Evolutionary conservation across 2,329 filamentous ascomycete species (phyloP), one percentile per base, ranked within the genome.

Genomic region (Aspergillus melleus): DNA sequence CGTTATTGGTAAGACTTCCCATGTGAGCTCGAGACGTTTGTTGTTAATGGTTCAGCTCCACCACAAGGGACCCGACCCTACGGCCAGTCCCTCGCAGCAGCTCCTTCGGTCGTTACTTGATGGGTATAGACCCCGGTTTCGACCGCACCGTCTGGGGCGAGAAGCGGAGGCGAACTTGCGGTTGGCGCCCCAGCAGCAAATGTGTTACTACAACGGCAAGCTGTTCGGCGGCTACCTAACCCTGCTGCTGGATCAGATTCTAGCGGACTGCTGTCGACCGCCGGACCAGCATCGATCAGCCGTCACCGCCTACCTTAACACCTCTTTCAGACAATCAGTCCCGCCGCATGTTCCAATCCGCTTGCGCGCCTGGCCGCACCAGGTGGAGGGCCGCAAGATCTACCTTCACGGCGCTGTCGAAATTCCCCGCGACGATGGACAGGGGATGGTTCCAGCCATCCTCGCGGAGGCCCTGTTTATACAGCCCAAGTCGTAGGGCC

Each of bases 201-300:
- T 54, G 22, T 54, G 22, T 12, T 54, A 54, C 36, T 46, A 54
- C 42, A 24, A 54, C 42, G 22, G 52, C 22, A 54, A 26, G 32
- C 30, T 54, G 22, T 54, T 54, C 36, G 22, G 52, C 11, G 36
- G 52, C 10, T 44, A 54, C 14, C 32, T 54, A 12, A 26, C 52
- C 36, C 20, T 54, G 30, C 20, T 54, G 12, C n/a, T 54, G 36
- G 52, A 54, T 24, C 22, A 39, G 20, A 54, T 54, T 24, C 36
- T 54, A n/a, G 36, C 22, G 42, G 36, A 54, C 36, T 54, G 36
- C 36, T 54, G 36, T 32, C 30, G 30, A 1, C 30, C 30, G 30
- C 30, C 30, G 30, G 30, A 32, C 30, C 30, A 32, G 30, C 30
- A 32, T 11, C 36, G 6, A 24, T 24, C 52, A 22, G 36, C 36